A percentile compares a stretch with the other conserved stretches of the same genome.
Conservation (phyloP, 345 rosid genomes). For the Gynandropsis gynandra region DNA sequence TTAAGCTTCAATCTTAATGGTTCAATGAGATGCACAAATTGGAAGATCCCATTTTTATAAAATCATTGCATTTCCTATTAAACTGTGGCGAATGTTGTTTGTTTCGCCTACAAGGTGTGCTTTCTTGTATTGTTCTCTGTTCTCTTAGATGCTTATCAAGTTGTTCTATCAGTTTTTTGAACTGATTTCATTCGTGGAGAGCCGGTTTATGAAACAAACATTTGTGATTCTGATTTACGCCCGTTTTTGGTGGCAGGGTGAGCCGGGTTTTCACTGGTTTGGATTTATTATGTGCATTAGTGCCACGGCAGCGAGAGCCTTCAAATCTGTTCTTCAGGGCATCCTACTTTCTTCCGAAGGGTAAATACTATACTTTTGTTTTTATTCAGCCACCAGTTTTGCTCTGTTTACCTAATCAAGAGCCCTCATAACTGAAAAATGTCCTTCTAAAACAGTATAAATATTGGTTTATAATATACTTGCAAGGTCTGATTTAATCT, state of each 20-base stretch:
- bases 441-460: no score
- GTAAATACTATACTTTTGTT: conserved; percentile 24
- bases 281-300: conserved; percentile 95
- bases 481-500: no score
- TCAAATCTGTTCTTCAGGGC: conserved; percentile 93
- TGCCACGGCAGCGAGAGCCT: conserved; percentile 95
- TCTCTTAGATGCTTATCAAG: conserved; percentile 11
- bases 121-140: not conserved
- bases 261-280: conserved; percentile 87
- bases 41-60: conserved; percentile 14
- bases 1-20: conserved; percentile 19
- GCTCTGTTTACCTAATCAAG: conserved; percentile 13
- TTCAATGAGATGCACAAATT: conserved; percentile 19
- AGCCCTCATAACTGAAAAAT: conserved; percentile 4
- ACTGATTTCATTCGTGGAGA: not conserved
- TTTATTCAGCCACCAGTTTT: conserved; percentile 3
- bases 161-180: not conserved
- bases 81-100: not conserved
- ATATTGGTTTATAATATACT: no score
- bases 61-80: conserved; percentile 11
- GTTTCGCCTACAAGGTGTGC: conserved; percentile 10
- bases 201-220: not conserved
- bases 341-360: conserved; percentile 94
- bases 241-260: conserved; percentile 46
- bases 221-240: conserved; percentile 10